These are phyloP conservation scores for Emmonsiellopsis sp. DNA, from an alignment of 2,329 filamentous ascomycete species.

Conservation along the genomic window DNA sequence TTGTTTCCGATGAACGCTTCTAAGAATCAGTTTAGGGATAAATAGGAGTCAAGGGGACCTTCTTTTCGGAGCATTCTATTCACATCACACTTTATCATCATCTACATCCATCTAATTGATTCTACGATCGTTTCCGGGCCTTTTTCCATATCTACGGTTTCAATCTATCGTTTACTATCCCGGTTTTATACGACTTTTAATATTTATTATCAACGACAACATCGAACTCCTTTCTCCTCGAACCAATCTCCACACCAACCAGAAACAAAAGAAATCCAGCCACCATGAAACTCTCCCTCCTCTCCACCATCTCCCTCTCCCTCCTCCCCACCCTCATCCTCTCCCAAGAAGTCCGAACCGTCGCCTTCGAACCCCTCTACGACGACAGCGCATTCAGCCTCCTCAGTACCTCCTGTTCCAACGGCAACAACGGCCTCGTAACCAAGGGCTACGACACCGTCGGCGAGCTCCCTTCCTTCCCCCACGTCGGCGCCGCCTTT, in stretches of 20 bases:
- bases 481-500: conserved; percentile 40
- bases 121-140: too few relatives aligned
- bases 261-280: background rate
- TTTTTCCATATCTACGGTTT: too few relatives aligned
- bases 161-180: too few relatives aligned
- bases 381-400: conserved; percentile 51
- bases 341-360: conserved; percentile 27
- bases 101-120: too few relatives aligned
- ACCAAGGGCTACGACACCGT: conserved; percentile 30
- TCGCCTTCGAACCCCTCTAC: conserved; percentile 65
- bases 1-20: too few relatives aligned
- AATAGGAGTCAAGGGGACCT: too few relatives aligned
- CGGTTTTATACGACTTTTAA: too few relatives aligned
- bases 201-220: too few relatives aligned
- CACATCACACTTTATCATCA: too few relatives aligned
- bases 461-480: conserved; percentile 37
- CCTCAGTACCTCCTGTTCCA: conserved; percentile 38
- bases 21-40: too few relatives aligned
- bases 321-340: background rate
- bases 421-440: conserved; percentile 26
- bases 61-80: too few relatives aligned
- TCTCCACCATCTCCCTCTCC: background rate
- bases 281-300: background rate
- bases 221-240: too few relatives aligned
- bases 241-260: background rate